phyloP scores from a whole-genome alignment of 495 filamentous ascomycete species.

The Trichoderma erinaceum region DNA sequence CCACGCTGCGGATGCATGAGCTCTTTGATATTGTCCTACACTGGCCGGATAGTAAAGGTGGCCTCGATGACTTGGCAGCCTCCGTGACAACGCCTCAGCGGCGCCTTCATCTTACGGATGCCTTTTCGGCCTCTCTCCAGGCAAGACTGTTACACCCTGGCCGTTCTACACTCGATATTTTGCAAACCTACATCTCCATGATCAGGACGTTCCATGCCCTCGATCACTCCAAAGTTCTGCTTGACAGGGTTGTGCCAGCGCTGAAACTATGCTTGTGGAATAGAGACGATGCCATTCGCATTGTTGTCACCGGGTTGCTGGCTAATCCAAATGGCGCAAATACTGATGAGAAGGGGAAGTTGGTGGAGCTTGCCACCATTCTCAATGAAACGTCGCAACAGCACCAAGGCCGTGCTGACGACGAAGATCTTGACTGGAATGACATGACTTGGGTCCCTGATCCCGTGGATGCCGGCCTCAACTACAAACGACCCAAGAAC shows the following conservation, averaged over 20 bases:
- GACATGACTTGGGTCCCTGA: conserved; percentile 90
- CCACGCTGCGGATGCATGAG: conserved; percentile 68
- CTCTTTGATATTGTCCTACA: conserved; percentile 83
- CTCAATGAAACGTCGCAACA: conserved; percentile 56
- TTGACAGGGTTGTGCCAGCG: conserved; percentile 76
- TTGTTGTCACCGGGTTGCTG: conserved; percentile 80
- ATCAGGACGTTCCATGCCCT: conserved; percentile 85
- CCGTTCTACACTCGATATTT: conserved; percentile 79
- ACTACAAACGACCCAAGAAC: conserved; percentile 81
- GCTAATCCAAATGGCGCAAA: conserved; percentile 54
- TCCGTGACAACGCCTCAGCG: conserved; percentile 50
- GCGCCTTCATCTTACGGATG: conserved; percentile 59
- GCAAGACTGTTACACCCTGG: conserved; percentile 80
- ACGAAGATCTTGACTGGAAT: conserved; percentile 75
- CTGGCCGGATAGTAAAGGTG: conserved; percentile 77
- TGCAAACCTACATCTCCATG: conserved; percentile 85
- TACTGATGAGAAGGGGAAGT: conserved; percentile 36
- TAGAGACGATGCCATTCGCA: conserved; percentile 86
- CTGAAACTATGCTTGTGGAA: conserved; percentile 83
- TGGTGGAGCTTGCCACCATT: conserved; percentile 71
- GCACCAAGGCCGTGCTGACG: conserved; percentile 35
- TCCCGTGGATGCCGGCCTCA: conserved; percentile 85
- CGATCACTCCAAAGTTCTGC: conserved; percentile 83
- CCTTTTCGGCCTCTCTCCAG: conserved; percentile 62
- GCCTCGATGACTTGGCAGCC: conserved; percentile 65